Conservation (phyloP, 495 filamentous ascomycete genomes). For the Bacidia rubella region DNA sequence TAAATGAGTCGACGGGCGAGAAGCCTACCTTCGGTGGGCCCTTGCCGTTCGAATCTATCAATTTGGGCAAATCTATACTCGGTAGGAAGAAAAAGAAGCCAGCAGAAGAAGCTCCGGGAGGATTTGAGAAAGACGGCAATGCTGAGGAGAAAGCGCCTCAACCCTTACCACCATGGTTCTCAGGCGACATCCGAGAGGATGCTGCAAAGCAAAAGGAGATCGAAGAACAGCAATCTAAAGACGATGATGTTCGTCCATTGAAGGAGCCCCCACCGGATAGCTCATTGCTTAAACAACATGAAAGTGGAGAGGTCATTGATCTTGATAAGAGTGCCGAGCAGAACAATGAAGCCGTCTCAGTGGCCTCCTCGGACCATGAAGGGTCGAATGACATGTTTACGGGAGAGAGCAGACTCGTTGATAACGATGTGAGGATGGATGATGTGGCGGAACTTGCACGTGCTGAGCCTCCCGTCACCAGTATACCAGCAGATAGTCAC, state of each 20-base stretch:
- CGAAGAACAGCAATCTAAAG: slow-evolving; percentile 20
- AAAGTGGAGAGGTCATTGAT: slow-evolving; percentile 33
- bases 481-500: background rate
- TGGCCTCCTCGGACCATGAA: slow-evolving; percentile 27
- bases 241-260: slow-evolving; percentile 12
- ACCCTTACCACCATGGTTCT: slow-evolving; percentile 82
- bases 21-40: slow-evolving; percentile 59
- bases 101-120: slow-evolving; percentile 46
- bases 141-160: slow-evolving; percentile 35
- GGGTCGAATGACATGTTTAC: slow-evolving; percentile 39
- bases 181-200: slow-evolving; percentile 26
- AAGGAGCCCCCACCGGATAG: slow-evolving; percentile 15
- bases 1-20: slow-evolving; percentile 16
- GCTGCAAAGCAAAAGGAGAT: slow-evolving; percentile 22
- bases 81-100: slow-evolving; percentile 33
- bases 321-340: slow-evolving; percentile 25
- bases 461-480: slow-evolving; percentile 27
- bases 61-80: slow-evolving; percentile 48
- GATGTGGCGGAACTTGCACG: slow-evolving; percentile 28
- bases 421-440: slow-evolving; percentile 25
- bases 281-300: slow-evolving; percentile 28
- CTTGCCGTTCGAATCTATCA: slow-evolving; percentile 77
- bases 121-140: slow-evolving; percentile 46
- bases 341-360: slow-evolving; percentile 28
- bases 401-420: slow-evolving; percentile 28